Evolutionary conservation across 75 land plant species (phyloP).

Genomic region (Pinus albicaulis): DNA sequence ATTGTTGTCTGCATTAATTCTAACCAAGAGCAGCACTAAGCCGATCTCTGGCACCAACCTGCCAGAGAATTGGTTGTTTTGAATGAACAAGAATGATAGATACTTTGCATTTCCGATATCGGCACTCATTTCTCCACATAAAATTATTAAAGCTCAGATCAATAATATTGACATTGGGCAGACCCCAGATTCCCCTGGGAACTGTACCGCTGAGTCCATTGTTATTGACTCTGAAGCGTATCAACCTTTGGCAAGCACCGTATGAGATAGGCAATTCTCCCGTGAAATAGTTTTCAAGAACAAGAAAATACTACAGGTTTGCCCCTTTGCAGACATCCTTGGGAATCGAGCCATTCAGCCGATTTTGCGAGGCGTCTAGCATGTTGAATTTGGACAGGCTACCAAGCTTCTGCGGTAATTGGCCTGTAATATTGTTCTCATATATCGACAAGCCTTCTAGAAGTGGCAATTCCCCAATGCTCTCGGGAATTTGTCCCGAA

Average conservation of each 20-base stretch:
- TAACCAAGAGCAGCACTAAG: constrained; percentile 32
- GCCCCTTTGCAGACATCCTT: constrained; percentile 51
- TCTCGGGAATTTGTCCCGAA: constrained; percentile 40
- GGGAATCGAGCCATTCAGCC: constrained; percentile 51
- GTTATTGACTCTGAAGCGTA: constrained; percentile 51
- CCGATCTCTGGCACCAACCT: constrained; percentile 43
- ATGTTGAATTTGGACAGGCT: constrained; percentile 34
- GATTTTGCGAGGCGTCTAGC: constrained; percentile 72
- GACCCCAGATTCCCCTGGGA: constrained; percentile 48
- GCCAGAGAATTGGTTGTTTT: constrained; percentile 40
- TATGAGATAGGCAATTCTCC: constrained; percentile 50
- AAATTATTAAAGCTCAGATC: constrained; percentile 55
- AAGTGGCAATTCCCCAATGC: constrained; percentile 18
- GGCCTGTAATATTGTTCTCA: constrained; percentile 57
- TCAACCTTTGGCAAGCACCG: constrained; percentile 38
- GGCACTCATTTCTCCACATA: constrained; percentile 39
- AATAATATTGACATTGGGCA: constrained; percentile 58
- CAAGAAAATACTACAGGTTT: constrained; percentile 45
- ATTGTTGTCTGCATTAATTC: constrained; percentile 67
- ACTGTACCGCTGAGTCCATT: constrained; percentile 54
- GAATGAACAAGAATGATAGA: constrained; percentile 49
- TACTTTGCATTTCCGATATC: constrained; percentile 58
- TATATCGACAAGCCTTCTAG: constrained; percentile 43
- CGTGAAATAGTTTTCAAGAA: constrained; percentile 48
- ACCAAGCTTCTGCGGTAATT: constrained; percentile 60